Base-by-base conservation (phyloP, 2,329 filamentous ascomycete species). In the Exophiala oligosperma region DNA sequence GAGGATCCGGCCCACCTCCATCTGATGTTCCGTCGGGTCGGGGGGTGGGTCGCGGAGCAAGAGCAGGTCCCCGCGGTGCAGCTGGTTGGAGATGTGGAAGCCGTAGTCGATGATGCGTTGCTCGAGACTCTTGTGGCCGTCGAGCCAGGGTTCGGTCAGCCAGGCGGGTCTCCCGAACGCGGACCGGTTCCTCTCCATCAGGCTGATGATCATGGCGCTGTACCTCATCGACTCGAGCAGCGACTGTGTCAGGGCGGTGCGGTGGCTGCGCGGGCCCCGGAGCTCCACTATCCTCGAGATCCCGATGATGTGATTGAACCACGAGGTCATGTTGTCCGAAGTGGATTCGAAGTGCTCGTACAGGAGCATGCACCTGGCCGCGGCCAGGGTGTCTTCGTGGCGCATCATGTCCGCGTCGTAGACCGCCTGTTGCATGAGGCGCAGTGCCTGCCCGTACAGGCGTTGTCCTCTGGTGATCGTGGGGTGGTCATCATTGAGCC, bases 311-410 rank as follows among this genome's bases (percentile, higher is more conserved):
- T 60, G 57, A 43, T 50, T 60, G 21, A 56, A 35, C 57, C 57
- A 60, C 4, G 51, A 49, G 8, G 26, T 53, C 57, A 56, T 56
- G 24, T 44, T 51, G 23, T 35, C 53, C 12, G 57, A 56, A 4
- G 57, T 60, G 12, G 52, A 52, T 21, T 60, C 53, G n/a, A 60
- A 53, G 1, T 47, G 24, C 26, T 59, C 57, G 21, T 56, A 60
- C 21, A 60, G 21, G 14, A 52, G 23, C 57, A 60, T 53, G 49
- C 53, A 56, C 12, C 57, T 41, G 8, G 53, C 57, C 8, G 57
- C 53, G 3, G 53, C 57, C 5, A 60, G 57, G 3, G 28, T 52
- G 1, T 56, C 53, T 17, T 60, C 57, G 24, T 24, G 29, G 5
- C 26, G 17, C 35, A 43, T 21, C 6, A 53, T 49, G 4, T 11